Conservation (phyloP, 257 asterid species). For the Prunella vulgaris region DNA sequence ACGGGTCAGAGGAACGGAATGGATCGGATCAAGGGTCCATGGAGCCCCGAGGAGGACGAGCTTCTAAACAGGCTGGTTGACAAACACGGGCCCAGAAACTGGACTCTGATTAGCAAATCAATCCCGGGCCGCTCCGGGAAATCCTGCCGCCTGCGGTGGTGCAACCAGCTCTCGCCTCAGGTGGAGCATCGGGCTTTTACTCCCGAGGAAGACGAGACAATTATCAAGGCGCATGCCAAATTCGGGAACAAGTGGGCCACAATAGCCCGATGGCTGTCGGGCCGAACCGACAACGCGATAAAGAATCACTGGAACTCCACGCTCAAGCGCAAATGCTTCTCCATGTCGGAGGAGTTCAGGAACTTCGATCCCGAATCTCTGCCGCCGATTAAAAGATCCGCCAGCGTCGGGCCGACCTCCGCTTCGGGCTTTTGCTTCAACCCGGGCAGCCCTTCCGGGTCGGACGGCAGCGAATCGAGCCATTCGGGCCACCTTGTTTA, state of each 20-base stretch:
- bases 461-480: slow-evolving; percentile 52
- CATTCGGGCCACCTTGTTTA: slow-evolving; percentile 38
- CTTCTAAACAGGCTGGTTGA: slow-evolving; percentile 35
- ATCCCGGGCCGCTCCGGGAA: slow-evolving; percentile 41
- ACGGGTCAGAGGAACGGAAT: slow-evolving; percentile 16
- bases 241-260: slow-evolving; percentile 38
- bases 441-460: slow-evolving; percentile 61
- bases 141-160: slow-evolving; percentile 48
- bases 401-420: slow-evolving; percentile 29
- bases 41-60: slow-evolving; percentile 36
- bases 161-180: slow-evolving; percentile 44
- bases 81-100: slow-evolving; percentile 38
- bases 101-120: slow-evolving; percentile 40
- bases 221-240: slow-evolving; percentile 30
- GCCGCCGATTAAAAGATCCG: slow-evolving; percentile 51
- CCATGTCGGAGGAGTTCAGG: slow-evolving; percentile 49
- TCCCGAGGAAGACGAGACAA: slow-evolving; percentile 32
- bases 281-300: slow-evolving; percentile 32
- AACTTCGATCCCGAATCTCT: slow-evolving; percentile 34
- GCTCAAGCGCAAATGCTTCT: slow-evolving; percentile 30
- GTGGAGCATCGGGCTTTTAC: slow-evolving; percentile 39
- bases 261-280: slow-evolving; percentile 29
- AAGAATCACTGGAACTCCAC: slow-evolving; percentile 35
- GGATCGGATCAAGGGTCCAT: slow-evolving; percentile 48
- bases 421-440: slow-evolving; percentile 32